A percentile compares a stretch with the other conserved stretches of the same genome.
These are phyloP conservation scores for Myriangium duriaei DNA, from an alignment of 2,329 filamentous ascomycete species.

Conservation along the genomic window DNA sequence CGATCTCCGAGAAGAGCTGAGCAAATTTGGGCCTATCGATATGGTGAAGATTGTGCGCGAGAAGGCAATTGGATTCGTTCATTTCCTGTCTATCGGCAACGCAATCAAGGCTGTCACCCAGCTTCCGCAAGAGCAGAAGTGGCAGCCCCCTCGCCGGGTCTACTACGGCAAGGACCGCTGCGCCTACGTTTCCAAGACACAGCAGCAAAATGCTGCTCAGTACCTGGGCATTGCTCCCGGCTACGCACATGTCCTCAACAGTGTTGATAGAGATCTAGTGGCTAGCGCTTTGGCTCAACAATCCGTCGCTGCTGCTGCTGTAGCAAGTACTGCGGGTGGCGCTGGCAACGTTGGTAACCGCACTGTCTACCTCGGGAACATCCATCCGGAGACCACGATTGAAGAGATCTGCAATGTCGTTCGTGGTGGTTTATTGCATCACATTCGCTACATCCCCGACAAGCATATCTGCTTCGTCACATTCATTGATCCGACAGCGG, in stretches of 20 bases:
- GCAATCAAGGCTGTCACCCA: conserved; percentile 97
- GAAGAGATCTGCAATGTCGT: conserved; percentile 99
- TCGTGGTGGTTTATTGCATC: conserved; percentile 84
- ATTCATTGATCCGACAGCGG: conserved; percentile 96
- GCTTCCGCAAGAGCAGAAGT: conserved; percentile 89
- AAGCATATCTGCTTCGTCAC: conserved; percentile 99
- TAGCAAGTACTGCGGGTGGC: conserved; percentile 89
- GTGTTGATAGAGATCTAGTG: conserved; percentile 90
- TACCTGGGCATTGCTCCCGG: conserved; percentile 95
- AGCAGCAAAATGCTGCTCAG: conserved; percentile 97
- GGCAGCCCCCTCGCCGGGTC: conserved; percentile 87
- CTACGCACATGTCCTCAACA: conserved; percentile 91
- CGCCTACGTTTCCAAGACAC: conserved; percentile 97
- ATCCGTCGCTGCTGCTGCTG: conserved; percentile 89
- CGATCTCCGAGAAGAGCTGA: conserved; percentile 84
- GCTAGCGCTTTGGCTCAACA: conserved; percentile 94
- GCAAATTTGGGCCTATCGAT: conserved; percentile 92
- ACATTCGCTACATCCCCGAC: conserved; percentile 97
- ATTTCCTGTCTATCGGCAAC: conserved; percentile 94
- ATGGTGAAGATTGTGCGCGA: conserved; percentile 96
- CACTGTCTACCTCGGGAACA: conserved; percentile 96
- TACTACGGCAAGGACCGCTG: conserved; percentile 99
- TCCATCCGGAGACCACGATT: conserved; percentile 96
- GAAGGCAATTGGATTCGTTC: conserved; percentile 95
- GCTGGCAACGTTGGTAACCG: conserved; percentile 96